These are phyloP conservation scores for Lachancea sp. DNA, from an alignment of 805 yeast species.

Conservation along the genomic window DNA sequence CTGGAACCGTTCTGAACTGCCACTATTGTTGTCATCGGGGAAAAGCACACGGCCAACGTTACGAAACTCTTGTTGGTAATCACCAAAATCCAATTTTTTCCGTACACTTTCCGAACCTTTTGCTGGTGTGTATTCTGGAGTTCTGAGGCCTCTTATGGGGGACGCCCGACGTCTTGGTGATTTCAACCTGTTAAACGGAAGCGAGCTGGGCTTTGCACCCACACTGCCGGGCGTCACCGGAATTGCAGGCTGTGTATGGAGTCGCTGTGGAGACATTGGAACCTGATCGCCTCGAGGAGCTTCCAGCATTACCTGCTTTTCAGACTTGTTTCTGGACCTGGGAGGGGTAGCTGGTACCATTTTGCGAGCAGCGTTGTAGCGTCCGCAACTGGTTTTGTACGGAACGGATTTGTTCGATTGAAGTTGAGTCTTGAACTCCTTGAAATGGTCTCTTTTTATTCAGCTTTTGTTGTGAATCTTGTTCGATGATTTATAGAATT, in stretches of 20 bases:
- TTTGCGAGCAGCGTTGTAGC: neutral
- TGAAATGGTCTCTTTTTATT: neutral
- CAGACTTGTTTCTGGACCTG: conserved; percentile 18
- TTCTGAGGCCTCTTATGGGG: conserved; percentile 24
- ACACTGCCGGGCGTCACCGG: conserved; percentile 12
- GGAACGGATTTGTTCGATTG: too few relatives aligned
- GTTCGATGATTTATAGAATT: neutral
- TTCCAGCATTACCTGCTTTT: neutral
- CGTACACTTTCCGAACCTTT: conserved; percentile 10
- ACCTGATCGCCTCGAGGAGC: neutral
- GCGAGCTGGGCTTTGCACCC: conserved; percentile 2
- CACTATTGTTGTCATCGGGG: conserved; percentile 10
- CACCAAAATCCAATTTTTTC: conserved; percentile 12
- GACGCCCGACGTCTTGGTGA: conserved; percentile 12
- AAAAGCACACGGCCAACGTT: conserved; percentile 25
- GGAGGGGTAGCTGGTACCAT: conserved; percentile 33
- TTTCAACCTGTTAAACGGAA: conserved; percentile 2
- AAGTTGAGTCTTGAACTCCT: too few relatives aligned
- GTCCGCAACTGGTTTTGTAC: too few relatives aligned
- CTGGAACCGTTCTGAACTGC: neutral
- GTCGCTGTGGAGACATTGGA: conserved; percentile 4
- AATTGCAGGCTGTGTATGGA: neutral
- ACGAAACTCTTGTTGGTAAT: conserved; percentile 10
- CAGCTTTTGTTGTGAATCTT: neutral
- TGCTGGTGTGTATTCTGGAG: conserved; percentile 31